Percentiles rank a stretch among this genome's conserved stretches.
phyloP scores from a whole-genome alignment of 352 stramenopile genomes.

The Phytophthora chlamydospora region DNA sequence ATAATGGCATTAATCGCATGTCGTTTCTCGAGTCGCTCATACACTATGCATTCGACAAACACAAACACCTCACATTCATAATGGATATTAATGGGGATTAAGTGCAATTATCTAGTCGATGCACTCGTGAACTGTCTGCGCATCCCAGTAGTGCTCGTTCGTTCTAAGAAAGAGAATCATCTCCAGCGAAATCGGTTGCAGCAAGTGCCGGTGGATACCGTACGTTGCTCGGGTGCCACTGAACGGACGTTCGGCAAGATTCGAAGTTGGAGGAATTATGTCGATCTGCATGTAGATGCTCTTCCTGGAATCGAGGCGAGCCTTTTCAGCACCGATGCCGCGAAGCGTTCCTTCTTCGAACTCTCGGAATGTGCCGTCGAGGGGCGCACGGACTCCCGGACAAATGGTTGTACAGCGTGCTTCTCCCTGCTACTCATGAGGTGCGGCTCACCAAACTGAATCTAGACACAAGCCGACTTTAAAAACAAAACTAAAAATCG shows the following conservation, averaged over 20 bases:
- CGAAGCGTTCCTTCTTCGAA: constrained; percentile 6
- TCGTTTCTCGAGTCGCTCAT: no score
- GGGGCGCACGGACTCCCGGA: neutral
- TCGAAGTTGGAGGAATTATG: constrained; percentile 10
- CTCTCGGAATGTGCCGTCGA: neutral
- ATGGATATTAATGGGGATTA: no score
- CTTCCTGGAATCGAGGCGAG: constrained; percentile 1
- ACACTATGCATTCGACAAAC: no score
- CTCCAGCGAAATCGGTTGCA: neutral
- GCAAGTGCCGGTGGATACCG: neutral
- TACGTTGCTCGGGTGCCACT: constrained; percentile 4
- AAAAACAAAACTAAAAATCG: no score
- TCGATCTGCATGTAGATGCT: constrained; percentile 5
- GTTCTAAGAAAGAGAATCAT: neutral
- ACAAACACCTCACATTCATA: no score
- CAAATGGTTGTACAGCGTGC: neutral
- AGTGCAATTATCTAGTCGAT: no score
- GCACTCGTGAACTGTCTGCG: neutral
- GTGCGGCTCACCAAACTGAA: constrained; percentile 6
- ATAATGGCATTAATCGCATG: no score
- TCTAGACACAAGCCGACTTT: constrained; percentile 10
- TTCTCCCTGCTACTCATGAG: constrained; percentile 15
- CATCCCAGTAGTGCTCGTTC: neutral
- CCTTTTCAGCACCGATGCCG: constrained; percentile 2
- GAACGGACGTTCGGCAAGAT: constrained; percentile 9